phyloP scores from a whole-genome alignment of 352 stramenopile genomes.

The Globisporangium nagaii region DNA sequence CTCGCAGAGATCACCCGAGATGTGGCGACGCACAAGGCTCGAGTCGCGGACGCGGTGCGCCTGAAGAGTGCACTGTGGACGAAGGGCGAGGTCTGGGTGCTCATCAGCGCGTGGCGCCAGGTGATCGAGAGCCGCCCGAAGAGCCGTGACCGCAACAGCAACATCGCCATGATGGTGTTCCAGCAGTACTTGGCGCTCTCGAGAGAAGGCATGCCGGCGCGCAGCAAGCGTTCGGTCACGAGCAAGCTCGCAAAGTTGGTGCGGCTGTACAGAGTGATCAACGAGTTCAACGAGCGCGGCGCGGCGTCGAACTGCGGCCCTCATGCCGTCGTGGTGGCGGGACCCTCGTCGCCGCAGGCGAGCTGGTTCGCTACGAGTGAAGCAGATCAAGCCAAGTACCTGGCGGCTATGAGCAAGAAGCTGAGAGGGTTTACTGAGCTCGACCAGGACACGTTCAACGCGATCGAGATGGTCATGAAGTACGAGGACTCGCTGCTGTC shows the following conservation, averaged over 20 bases:
- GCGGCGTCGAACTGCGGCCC: background rate
- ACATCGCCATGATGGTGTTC: background rate
- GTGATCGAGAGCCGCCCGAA: background rate
- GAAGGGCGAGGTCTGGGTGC: background rate
- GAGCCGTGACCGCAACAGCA: background rate
- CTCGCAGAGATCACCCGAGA: background rate
- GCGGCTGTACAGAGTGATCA: background rate
- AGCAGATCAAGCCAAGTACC: background rate
- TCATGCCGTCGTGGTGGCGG: too few relatives aligned
- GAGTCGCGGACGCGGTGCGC: background rate
- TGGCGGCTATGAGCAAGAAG: background rate
- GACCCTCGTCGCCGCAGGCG: too few relatives aligned
- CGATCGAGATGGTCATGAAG: background rate
- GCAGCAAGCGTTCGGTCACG: background rate
- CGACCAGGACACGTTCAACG: constrained; percentile 1
- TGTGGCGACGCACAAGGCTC: background rate
- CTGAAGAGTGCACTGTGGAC: background rate
- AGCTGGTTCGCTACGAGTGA: background rate
- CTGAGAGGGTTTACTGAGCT: background rate
- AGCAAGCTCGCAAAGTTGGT: background rate
- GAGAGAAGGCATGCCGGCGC: background rate
- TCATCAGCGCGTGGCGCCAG: constrained; percentile 1
- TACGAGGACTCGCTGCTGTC: background rate
- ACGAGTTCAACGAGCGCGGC: background rate
- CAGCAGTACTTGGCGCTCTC: background rate